Evolutionary conservation across 2,329 filamentous ascomycete genomes (phyloP).

Genomic region (Neocucurbitaria cava): DNA sequence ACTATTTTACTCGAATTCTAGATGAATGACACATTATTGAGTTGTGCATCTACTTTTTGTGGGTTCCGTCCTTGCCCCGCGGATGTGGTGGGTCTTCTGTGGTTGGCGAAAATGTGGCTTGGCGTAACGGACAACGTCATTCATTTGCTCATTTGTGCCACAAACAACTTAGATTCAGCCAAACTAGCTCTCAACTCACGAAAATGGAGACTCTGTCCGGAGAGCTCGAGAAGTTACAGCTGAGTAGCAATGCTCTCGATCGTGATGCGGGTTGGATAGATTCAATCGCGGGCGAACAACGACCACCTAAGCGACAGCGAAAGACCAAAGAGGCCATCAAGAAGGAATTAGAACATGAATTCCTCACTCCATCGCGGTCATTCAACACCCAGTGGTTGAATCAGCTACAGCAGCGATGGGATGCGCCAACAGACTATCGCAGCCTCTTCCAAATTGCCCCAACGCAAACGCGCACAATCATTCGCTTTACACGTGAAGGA

Average conservation of each 20-base stretch:
- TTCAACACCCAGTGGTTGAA: slow-evolving; percentile 91
- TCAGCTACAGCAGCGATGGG: slow-evolving; percentile 87
- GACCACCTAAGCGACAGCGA: slow-evolving; percentile 61
- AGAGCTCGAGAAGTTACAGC: slow-evolving; percentile 60
- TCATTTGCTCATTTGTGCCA: slow-evolving; percentile 19
- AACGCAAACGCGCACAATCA: slow-evolving; percentile 93
- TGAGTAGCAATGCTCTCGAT: slow-evolving; percentile 43
- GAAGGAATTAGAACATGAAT: slow-evolving; percentile 74
- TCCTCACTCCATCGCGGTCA: slow-evolving; percentile 77
- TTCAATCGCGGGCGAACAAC: slow-evolving; percentile 63
- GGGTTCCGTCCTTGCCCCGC: slow-evolving; percentile 14
- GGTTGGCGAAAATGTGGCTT: slow-evolving; percentile 14
- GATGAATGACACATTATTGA: background rate
- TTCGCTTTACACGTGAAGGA: slow-evolving; percentile 88
- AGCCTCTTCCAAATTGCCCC: slow-evolving; percentile 86
- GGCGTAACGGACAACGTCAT: slow-evolving; percentile 29
- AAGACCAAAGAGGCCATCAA: slow-evolving; percentile 69
- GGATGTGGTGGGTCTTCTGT: slow-evolving; percentile 12
- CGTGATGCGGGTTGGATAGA: slow-evolving; percentile 59
- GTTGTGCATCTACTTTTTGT: background rate
- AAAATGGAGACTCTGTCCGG: slow-evolving; percentile 52
- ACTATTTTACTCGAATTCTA: background rate
- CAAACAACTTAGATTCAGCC: slow-evolving; percentile 8
- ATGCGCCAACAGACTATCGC: slow-evolving; percentile 78
- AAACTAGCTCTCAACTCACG: slow-evolving; percentile 8